Evolutionary conservation across 805 yeast species (phyloP).

Genomic region (Cyberlindnera americana): DNA sequence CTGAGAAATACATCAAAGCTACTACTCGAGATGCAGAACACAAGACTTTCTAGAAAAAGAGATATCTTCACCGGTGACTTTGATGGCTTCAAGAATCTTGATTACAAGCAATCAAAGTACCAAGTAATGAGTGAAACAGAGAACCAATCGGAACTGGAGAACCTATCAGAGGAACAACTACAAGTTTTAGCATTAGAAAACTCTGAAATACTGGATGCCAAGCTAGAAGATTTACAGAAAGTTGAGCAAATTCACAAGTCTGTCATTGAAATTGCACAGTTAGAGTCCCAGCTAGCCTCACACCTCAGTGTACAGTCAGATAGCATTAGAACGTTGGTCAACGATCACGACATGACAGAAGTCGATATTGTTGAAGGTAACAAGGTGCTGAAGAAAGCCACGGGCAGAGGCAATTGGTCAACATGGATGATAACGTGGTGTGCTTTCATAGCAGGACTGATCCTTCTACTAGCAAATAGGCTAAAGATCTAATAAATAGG

Average conservation of each 20-base stretch:
- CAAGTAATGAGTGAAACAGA: slow-evolving; percentile 1
- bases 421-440: slow-evolving; percentile 53
- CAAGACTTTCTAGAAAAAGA: slow-evolving; percentile 24
- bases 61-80: slow-evolving; percentile 22
- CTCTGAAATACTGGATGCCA: slow-evolving; percentile 47
- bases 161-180: slow-evolving; percentile 46
- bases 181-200: slow-evolving; percentile 59
- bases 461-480: slow-evolving; percentile 40
- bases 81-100: slow-evolving; percentile 13
- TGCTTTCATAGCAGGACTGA: slow-evolving; percentile 52
- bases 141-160: slow-evolving; percentile 18
- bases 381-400: slow-evolving; percentile 63
- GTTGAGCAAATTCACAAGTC: slow-evolving; percentile 59
- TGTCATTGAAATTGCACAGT: slow-evolving; percentile 66
- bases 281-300: slow-evolving; percentile 70
- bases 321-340: slow-evolving; percentile 57
- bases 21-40: slow-evolving; percentile 25
- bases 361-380: slow-evolving; percentile 70
- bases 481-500: slow-evolving; percentile 6
- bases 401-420: slow-evolving; percentile 56
- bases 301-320: slow-evolving; percentile 74
- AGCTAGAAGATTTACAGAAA: slow-evolving; percentile 56
- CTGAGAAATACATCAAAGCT: slow-evolving; percentile 24
- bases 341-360: slow-evolving; percentile 64
- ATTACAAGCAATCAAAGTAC: slow-evolving; percentile 21